A percentile compares a stretch with the other conserved stretches of the same genome.
Evolutionary conservation across 257 asterid species (phyloP).

Genomic region (Cinchona pubescens): DNA sequence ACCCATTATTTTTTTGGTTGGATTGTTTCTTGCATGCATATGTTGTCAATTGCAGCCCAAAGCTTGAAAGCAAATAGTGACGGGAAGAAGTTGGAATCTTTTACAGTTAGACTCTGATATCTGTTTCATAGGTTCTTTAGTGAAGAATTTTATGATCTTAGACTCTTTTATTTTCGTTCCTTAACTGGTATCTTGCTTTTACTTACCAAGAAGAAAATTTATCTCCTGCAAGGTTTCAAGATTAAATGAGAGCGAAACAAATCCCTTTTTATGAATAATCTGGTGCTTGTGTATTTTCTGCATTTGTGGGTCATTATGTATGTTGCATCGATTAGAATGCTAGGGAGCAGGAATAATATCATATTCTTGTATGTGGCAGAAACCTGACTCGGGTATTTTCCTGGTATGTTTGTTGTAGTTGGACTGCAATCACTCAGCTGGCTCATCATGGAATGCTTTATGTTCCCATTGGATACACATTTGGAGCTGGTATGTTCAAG

Average conservation of each 20-base stretch:
- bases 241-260: neutral
- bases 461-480: slow-evolving; percentile 78
- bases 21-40: neutral
- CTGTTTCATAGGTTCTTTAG: neutral
- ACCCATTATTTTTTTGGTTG: neutral
- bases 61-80: neutral
- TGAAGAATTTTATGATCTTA: neutral
- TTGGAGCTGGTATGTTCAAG: slow-evolving; percentile 80
- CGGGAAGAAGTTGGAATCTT: neutral
- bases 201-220: neutral
- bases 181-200: neutral
- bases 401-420: slow-evolving; percentile 34
- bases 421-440: slow-evolving; percentile 78
- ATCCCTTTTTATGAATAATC: neutral
- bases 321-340: neutral
- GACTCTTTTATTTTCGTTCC: neutral
- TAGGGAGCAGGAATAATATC: neutral
- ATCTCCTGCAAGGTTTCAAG: neutral
- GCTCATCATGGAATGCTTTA: slow-evolving; percentile 86
- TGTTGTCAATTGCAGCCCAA: neutral
- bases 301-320: neutral
- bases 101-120: neutral
- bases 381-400: neutral
- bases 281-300: neutral
- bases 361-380: neutral